phyloP scores from a whole-genome alignment of 257 asterid species.

The Mitragyna speciosa region DNA sequence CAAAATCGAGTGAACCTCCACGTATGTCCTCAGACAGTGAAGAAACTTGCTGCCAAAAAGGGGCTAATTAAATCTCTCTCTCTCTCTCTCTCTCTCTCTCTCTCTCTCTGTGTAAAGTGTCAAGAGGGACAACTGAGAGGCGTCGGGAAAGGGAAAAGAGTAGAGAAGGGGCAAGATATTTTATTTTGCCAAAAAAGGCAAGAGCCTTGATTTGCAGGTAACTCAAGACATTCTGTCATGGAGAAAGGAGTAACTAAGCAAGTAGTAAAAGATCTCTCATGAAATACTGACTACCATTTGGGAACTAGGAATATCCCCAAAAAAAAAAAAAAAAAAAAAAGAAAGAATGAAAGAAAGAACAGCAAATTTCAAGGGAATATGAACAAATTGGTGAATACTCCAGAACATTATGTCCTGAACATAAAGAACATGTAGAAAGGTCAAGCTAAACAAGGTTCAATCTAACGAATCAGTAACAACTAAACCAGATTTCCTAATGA shows the following conservation, averaged over 20 bases:
- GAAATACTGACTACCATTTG: not conserved
- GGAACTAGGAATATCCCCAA: not conserved
- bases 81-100: no score
- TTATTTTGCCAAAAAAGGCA: no score
- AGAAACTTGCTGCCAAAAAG: not conserved
- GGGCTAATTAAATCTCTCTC: not conserved
- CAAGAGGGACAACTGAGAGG: no score
- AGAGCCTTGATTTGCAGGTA: no score
- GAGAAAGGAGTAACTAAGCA: not conserved
- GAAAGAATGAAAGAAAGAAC: no score
- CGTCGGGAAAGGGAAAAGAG: no score
- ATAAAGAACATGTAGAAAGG: not conserved
- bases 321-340: not conserved
- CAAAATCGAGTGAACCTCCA: not conserved
- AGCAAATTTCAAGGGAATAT: not conserved
- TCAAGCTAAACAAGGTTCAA: not conserved
- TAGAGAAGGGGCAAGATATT: no score
- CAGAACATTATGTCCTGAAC: not conserved
- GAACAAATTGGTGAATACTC: not conserved
- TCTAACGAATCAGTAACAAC: not conserved
- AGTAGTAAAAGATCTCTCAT: not conserved
- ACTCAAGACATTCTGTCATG: not conserved
- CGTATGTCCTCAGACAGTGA: not conserved
- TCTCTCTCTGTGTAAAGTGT: no score
- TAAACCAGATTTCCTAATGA: not conserved